Base-by-base conservation (phyloP, 345 rosid genomes). In the Conringia planisiliqua region DNA sequence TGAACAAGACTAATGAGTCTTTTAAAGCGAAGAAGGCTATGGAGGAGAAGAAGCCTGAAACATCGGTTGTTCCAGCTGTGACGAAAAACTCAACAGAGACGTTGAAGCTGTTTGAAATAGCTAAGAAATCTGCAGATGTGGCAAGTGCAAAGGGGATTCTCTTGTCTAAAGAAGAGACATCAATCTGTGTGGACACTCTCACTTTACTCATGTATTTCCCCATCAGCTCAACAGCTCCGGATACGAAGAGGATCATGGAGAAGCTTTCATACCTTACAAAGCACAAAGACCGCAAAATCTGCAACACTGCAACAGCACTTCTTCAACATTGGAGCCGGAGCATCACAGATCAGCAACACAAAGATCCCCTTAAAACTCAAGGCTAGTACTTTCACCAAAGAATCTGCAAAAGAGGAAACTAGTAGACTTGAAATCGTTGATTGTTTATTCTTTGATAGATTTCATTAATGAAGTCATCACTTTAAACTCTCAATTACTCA, bases 271-370 rank as follows among this genome's bases (percentile, higher is more conserved):
- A 12, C 42, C 73, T 69, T 6, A 69, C 64, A 4, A 56, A 4
- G 18, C 54, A 68, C 39, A 68, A 55, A 40, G 54, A 55, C 18
- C 63, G 73, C 40, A 55, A 68, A 39, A 42, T 68, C 9, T 55
- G 63, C 39, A 55, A 40, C 3, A 26, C 63, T 0, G 73, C 73
- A 26, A 1, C 29, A 3, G 4, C 29, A 0, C 63, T 68, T 54
- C 18, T 40, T 40, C 20, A 50, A 0, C 73, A 55, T 27, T 68
- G 73, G 73, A 68, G 52, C 0, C 51, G 38, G 72, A 52, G 62
- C 50, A 68, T 52, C 10, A n/a, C 7, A 26, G 72, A 52, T 36
- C 72, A 63, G 16, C 68, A 63, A 44, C 52, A 6, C 8, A 5
- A 17, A 62, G 52, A 24, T 26, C 0, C n/a, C 22, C 48, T 42